Evolutionary conservation across 805 yeast genomes (phyloP).

Genomic region (Metschnikowia proteae): DNA sequence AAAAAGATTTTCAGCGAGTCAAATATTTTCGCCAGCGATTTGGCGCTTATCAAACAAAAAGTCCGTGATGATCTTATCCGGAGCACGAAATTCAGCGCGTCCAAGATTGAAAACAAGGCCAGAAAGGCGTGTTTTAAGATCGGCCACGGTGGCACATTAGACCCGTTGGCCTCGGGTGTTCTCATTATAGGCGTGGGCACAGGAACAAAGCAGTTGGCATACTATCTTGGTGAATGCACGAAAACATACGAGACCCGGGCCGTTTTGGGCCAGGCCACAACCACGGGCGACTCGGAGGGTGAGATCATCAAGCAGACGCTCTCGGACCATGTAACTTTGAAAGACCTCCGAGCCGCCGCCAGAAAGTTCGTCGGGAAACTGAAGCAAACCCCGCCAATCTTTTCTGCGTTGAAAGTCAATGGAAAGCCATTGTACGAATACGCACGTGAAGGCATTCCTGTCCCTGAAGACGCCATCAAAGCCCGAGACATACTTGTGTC

Average conservation of each 20-base stretch:
- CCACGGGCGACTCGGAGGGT: conserved; percentile 93
- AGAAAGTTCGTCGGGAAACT: conserved; percentile 74
- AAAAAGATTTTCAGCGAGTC: conserved; percentile 63
- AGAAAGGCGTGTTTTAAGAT: conserved; percentile 67
- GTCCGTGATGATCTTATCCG: conserved; percentile 38
- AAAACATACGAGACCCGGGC: conserved; percentile 85
- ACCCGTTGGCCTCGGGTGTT: conserved; percentile 94
- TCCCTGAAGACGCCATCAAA: conserved; percentile 73
- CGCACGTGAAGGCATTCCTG: conserved; percentile 81
- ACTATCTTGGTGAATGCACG: conserved; percentile 66
- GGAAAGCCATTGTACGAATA: conserved; percentile 94
- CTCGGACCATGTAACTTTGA: conserved; percentile 53
- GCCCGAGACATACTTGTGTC: conserved; percentile 65
- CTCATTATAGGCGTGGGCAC: conserved; percentile 85
- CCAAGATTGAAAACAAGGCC: conserved; percentile 49
- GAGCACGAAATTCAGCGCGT: conserved; percentile 40
- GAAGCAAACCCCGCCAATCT: conserved; percentile 91
- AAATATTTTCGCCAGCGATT: conserved; percentile 50
- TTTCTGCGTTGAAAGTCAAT: conserved; percentile 88
- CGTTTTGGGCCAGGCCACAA: conserved; percentile 82
- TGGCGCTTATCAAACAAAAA: conserved; percentile 47
- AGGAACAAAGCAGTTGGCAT: conserved; percentile 80
- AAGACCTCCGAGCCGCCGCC: conserved; percentile 46
- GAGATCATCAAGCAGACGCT: conserved; percentile 60
- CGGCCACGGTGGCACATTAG: conserved; percentile 98